Evolutionary conservation across 805 yeast species (phyloP).

Genomic region (Priceomyces castillae): DNA sequence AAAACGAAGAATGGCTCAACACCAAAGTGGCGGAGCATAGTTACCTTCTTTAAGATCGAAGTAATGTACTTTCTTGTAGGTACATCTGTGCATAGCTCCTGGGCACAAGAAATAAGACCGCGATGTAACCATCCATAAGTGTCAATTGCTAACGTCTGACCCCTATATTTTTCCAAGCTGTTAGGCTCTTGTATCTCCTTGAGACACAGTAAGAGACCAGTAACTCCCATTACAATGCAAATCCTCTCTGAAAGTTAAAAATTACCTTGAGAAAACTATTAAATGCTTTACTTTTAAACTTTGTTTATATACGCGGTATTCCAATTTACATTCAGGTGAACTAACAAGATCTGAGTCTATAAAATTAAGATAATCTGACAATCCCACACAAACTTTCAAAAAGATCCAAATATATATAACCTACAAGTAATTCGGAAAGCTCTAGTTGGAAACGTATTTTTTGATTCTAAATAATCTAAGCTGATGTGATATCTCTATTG

Average conservation of each 20-base stretch:
- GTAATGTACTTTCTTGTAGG: slow-evolving; percentile 74
- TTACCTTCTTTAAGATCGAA: slow-evolving; percentile 64
- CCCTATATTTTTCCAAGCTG: slow-evolving; percentile 59
- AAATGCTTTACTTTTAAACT: background rate
- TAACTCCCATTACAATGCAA: slow-evolving; percentile 62
- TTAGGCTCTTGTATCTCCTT: slow-evolving; percentile 67
- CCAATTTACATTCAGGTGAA: too few species aligned
- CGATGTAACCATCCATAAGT: slow-evolving; percentile 96
- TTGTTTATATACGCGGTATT: background rate
- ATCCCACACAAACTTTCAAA: too few species aligned
- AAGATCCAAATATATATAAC: too few species aligned
- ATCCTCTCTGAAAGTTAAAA: background rate
- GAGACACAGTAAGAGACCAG: slow-evolving; percentile 76
- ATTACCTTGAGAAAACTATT: background rate
- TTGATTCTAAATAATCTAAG: background rate
- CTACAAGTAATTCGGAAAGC: too few species aligned
- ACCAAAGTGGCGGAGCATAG: slow-evolving; percentile 63
- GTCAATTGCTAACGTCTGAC: slow-evolving; percentile 85
- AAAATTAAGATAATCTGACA: too few species aligned
- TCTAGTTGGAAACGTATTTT: too few species aligned
- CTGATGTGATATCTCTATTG: slow-evolving; percentile 12
- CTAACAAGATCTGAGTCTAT: too few species aligned
- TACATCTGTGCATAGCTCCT: slow-evolving; percentile 66
- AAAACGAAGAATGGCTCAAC: slow-evolving; percentile 85
- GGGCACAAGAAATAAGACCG: slow-evolving; percentile 78